Base-by-base conservation (phyloP, 805 yeast species). In the Candida ovalis region DNA sequence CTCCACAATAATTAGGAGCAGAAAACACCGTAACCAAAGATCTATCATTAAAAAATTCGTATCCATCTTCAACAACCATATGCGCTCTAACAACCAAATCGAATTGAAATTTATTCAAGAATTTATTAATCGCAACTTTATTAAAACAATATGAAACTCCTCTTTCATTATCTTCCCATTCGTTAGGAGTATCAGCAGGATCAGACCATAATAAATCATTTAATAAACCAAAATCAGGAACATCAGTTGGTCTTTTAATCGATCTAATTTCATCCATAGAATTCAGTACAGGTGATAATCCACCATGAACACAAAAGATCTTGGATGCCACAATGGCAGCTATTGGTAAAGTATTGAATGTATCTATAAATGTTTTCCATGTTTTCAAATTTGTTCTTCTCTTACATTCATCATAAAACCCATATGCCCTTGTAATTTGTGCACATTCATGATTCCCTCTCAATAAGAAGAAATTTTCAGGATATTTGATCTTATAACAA, bases 361-460 rank as follows among this genome's bases (percentile, higher is more conserved):
- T 90, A 71, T 94, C 99, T 57, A 94, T 81, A 62, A 94, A 94
- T 25, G 81, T 70, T 64, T 91, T 90, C 99, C 99, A 94, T 1
- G 91, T 86, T 64, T 92, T 94, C 59, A 91, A 80, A 61, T 86
- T 88, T 60, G 96, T 82, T 52, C 99, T 77, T 60, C 99, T 80
- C 66, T 94, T 94, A 73, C 99, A 94, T 70, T 94, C 99, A 69
- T 94, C 99, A 65, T 90, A 94, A 63, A 94, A 94, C 2, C 99
- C 99, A 68, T 94, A 94, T 28, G 94, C 96, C 55, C 97, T 80
- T 1, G 98, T 92, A 48, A 94, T 96, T 62, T 88, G 89, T 19
- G 99, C 97, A 68, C 96, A 88, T 71, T 94, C 99, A 70, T 94
- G 99, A 68, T 94, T 94, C 19, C 99, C 99, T 57, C 99, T 75